Conservation (phyloP, 768 basidiomycete genomes). For the Hortiboletus flavorubellus region DNA sequence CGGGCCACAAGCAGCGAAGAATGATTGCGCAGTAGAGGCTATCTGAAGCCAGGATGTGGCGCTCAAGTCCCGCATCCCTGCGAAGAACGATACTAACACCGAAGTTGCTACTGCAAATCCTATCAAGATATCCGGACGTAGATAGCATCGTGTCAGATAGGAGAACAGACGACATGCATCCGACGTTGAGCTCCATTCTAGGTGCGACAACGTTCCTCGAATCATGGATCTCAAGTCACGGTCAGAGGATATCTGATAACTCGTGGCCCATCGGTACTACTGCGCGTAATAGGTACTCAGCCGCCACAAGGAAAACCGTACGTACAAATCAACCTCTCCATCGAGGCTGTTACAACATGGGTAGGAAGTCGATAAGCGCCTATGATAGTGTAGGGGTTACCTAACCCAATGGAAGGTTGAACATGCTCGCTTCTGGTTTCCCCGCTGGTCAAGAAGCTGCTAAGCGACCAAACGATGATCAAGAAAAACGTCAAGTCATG, state of each 20-base stretch:
- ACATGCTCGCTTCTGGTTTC: not conserved
- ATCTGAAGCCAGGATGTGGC: not conserved
- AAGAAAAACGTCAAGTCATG: not conserved
- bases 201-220: not conserved
- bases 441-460: not conserved
- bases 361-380: not conserved
- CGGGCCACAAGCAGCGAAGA: not conserved
- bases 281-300: not conserved
- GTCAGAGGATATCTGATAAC: not conserved
- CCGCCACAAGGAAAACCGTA: constrained; percentile 12
- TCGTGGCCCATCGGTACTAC: not conserved
- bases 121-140: not conserved
- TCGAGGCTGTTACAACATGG: not conserved
- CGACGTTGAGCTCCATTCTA: not conserved
- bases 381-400: not conserved
- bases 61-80: not conserved
- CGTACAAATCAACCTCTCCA: not conserved
- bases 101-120: not conserved
- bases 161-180: not conserved
- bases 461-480: not conserved
- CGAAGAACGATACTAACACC: not conserved
- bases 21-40: not conserved
- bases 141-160: not conserved
- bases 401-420: not conserved
- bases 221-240: not conserved